Base-by-base conservation (phyloP, 352 stramenopile species). In the Pythium rhizo-oryzae region DNA sequence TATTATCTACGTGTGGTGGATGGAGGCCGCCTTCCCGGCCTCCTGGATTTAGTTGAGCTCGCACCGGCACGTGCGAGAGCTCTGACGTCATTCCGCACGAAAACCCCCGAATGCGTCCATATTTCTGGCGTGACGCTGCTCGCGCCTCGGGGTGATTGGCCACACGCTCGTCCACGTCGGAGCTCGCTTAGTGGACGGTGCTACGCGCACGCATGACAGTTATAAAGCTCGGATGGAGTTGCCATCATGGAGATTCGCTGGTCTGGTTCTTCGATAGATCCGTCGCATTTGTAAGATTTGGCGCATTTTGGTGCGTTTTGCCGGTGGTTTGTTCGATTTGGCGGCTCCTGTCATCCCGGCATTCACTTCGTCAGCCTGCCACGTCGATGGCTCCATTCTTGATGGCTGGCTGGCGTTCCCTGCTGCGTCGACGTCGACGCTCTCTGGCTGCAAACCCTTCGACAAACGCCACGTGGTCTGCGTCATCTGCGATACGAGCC, bases 401-500 rank as follows among this genome's bases (percentile, higher is more conserved):
- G 52, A 33, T 69, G 47, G 47, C 28, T 30, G 57, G 35, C 59
- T 41, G 55, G 37, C 37, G 55, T 61, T 52, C 55, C 39, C 41
- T 35, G 12, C 18, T 37, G 55, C 55, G 55, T 61, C 54, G 37
- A 54, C 52, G 60, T 58, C 52, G 30, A 57, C 51, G 28, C 5
- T 19, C 23, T 24, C n/a, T 23, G 15, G 19, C 46, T 23, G 52
- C 62, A 33, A 68, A 68, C 1, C 9, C 57, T 54, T 69, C 53
- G 55, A 35, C 0, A 49, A 49, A 30, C 15, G 49, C 65, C 59
- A 71, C 57, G 58, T 59, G 65, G 30, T 35, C 65, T 41, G 65
- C 65, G 65, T 71, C 65, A 71, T 67, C 51, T 46, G 47, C 18
- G 58, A 59, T 58, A 58, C 63, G 54, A 57, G 46, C 24, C 39